Evolutionary conservation across 2,329 filamentous ascomycete species (phyloP), one percentile per base, ranked within the genome.

Genomic region (Remersonia thermophila): DNA sequence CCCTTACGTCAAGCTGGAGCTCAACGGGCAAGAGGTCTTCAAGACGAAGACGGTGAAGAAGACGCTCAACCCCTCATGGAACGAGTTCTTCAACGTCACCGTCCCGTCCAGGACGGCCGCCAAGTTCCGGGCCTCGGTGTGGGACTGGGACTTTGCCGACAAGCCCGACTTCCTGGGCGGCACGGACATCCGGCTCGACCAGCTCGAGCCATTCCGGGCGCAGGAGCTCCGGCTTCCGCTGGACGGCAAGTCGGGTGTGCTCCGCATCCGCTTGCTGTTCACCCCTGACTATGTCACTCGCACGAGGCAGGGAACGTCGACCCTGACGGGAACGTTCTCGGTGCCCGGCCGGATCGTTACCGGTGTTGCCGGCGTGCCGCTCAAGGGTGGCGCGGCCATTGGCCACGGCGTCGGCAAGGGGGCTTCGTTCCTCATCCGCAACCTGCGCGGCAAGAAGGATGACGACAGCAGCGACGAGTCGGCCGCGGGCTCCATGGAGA

Each of bases 31-130:
- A 51, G 83, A 93, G 39, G 73, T 96, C 1, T 86, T 84, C 74
- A 98, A 96, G 70, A 93, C 87, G 30, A 93, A 95, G 62, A 78
- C 80, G 2, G 80, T 89, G 56, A 98, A 96, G 73, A 98, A 98
- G 72, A 96, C 91, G 0, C 71, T 98, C 3, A 79, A 91, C 48
- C 91, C 91, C 0, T 73, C 77, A 0, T 98, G 93, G 93, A 96
- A 96, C 54, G 91, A 98, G 55, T 87, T 77, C 57, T 98, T 98
- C 52, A 87, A 95, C 57, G 69, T 84, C 1, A 67, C 77, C 1
- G 66, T 98, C 35, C 77, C 83, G 13, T 93, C 86, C 11, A 73
- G 91, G 40, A 94, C 86, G 12, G 85, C 71, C 0, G 82, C 87
- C 27, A 74, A 91, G 17, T 91, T 98, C 60, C 70, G 69, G 23